Percentiles rank a stretch among this genome's conserved stretches.
phyloP scores from a whole-genome alignment of 306 rosid genomes.

The Cicer judaicum region DNA sequence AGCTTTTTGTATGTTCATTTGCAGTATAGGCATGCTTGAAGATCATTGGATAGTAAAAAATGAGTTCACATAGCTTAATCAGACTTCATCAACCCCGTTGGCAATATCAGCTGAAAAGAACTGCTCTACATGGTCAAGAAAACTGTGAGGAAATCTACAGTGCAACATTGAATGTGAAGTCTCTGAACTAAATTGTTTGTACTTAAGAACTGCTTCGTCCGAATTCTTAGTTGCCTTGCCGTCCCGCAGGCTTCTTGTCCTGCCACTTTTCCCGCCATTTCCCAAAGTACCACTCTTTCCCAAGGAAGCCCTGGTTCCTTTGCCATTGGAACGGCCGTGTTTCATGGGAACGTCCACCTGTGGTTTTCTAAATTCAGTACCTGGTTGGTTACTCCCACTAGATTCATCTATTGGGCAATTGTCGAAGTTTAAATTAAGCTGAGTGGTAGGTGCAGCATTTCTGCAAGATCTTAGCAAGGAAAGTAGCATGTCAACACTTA shows the following conservation, averaged over 20 bases:
- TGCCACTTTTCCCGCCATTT: constrained; percentile 62
- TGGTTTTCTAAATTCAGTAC: constrained; percentile 53
- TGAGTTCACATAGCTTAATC: constrained; percentile 37
- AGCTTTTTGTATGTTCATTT: constrained; percentile 34
- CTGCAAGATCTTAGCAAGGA: constrained; percentile 83
- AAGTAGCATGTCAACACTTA: constrained; percentile 89
- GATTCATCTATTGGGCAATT: constrained; percentile 59
- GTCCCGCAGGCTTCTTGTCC: constrained; percentile 71
- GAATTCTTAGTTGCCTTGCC: constrained; percentile 56
- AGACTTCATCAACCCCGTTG: constrained; percentile 49
- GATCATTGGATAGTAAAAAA: constrained; percentile 25
- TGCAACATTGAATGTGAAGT: constrained; percentile 68
- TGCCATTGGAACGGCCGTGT: constrained; percentile 60
- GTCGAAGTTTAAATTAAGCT: constrained; percentile 55
- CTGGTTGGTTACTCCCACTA: constrained; percentile 56
- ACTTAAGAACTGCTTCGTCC: constrained; percentile 71
- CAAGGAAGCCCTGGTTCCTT: constrained; percentile 51
- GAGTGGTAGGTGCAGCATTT: constrained; percentile 54
- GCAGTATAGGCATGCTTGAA: constrained; percentile 13
- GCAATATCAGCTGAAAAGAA: constrained; percentile 69
- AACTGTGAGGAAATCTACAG: constrained; percentile 76
- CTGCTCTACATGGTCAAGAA: constrained; percentile 76
- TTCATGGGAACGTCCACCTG: constrained; percentile 54
- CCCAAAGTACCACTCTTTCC: constrained; percentile 63
- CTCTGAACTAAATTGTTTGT: constrained; percentile 52